Percentiles rank a stretch among this genome's conserved stretches.
phyloP scores from a whole-genome alignment of 257 asterid species.

The Verbena officinalis region DNA sequence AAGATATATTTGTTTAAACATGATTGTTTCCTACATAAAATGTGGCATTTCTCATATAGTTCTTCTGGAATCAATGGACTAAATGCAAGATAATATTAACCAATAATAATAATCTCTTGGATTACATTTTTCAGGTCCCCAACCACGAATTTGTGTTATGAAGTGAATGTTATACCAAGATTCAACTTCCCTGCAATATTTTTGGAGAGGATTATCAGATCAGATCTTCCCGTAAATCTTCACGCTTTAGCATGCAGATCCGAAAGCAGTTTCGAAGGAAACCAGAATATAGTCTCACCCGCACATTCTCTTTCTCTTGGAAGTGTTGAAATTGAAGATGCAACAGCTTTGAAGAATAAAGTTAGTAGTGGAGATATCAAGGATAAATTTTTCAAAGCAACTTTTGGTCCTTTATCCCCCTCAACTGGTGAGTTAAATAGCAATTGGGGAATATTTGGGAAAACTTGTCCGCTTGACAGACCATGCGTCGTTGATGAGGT shows the following conservation, averaged over 20 bases:
- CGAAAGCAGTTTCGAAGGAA: conserved; percentile 68
- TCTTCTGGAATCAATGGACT: neutral
- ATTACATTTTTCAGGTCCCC: conserved; percentile 47
- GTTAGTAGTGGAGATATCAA: conserved; percentile 40
- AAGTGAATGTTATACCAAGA: conserved; percentile 85
- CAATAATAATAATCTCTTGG: too few relatives aligned
- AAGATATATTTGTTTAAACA: neutral
- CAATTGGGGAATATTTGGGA: conserved; percentile 86
- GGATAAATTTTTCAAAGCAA: conserved; percentile 53
- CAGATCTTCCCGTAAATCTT: conserved; percentile 95
- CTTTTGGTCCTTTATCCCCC: conserved; percentile 68
- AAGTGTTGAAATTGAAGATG: conserved; percentile 34
- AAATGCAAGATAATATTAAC: neutral
- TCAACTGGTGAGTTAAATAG: conserved; percentile 56
- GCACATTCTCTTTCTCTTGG: conserved; percentile 41
- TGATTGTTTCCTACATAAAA: neutral
- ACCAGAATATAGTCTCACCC: conserved; percentile 40
- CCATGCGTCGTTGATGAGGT: conserved; percentile 94
- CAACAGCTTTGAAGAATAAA: conserved; percentile 40
- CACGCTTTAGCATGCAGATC: conserved; percentile 88
- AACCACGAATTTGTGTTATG: conserved; percentile 64
- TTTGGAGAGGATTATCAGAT: conserved; percentile 87
- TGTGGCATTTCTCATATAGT: neutral
- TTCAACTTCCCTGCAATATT: conserved; percentile 95
- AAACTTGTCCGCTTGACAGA: conserved; percentile 66